phyloP scores from a whole-genome alignment of 2,329 filamentous ascomycete genomes.

The Sarocladium strictum region DNA sequence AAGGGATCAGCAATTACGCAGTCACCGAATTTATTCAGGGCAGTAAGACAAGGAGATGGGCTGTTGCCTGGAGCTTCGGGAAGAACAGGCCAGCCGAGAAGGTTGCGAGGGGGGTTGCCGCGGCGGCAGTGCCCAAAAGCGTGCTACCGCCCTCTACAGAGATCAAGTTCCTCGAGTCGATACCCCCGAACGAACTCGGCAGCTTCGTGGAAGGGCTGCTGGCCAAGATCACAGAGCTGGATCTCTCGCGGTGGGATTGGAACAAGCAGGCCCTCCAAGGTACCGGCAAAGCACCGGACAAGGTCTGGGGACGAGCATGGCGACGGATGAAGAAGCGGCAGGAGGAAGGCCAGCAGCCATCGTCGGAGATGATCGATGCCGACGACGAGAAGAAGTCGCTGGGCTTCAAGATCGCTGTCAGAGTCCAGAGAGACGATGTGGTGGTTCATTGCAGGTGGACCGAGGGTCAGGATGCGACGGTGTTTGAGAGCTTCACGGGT shows the following conservation, averaged over 20 bases:
- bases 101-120: constrained; percentile 38
- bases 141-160: constrained; percentile 39
- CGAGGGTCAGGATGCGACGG: constrained; percentile 62
- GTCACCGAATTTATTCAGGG: constrained; percentile 76
- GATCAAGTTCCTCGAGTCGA: constrained; percentile 37
- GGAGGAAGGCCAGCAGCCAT: constrained; percentile 42
- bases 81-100: constrained; percentile 53
- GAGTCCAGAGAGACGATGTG: constrained; percentile 32
- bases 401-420: constrained; percentile 53
- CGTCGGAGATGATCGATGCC: constrained; percentile 16
- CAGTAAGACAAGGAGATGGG: constrained; percentile 76
- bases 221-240: constrained; percentile 45
- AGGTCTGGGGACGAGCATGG: constrained; percentile 75
- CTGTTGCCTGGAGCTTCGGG: constrained; percentile 79
- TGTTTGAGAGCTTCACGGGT: constrained; percentile 85
- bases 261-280: constrained; percentile 46
- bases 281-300: constrained; percentile 56
- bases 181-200: constrained; percentile 34
- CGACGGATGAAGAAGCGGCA: constrained; percentile 51
- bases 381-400: constrained; percentile 31
- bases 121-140: constrained; percentile 29
- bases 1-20: constrained; percentile 69
- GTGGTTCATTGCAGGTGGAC: constrained; percentile 54
- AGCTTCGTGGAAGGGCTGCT: constrained; percentile 30
- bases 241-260: constrained; percentile 61